Conservation (phyloP, 805 yeast species). For the Saccharomyces jurei region DNA sequence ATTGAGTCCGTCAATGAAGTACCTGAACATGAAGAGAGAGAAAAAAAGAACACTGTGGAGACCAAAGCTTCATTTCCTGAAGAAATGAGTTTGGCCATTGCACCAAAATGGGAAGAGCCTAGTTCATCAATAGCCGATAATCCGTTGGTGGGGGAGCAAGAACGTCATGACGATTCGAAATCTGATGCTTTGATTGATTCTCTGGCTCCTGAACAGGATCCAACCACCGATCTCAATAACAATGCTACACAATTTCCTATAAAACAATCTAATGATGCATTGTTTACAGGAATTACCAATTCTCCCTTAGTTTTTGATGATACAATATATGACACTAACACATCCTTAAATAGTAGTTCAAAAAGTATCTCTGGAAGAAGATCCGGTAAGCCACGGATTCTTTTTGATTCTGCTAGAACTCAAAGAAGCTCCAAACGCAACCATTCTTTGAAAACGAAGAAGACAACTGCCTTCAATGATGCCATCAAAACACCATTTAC, state of each 20-base stretch:
- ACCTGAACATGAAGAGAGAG: conserved; percentile 17
- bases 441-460: conserved; percentile 11
- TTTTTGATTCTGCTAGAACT: conserved; percentile 42
- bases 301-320: conserved; percentile 15
- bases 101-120: background rate
- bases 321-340: background rate
- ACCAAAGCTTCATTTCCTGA: background rate
- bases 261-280: conserved; percentile 24
- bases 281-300: conserved; percentile 27
- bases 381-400: conserved; percentile 32
- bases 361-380: conserved; percentile 1
- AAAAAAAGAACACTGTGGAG: background rate
- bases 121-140: conserved; percentile 7
- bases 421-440: conserved; percentile 30
- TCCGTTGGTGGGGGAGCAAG: conserved; percentile 17
- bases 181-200: conserved; percentile 16
- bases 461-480: conserved; percentile 15
- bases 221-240: conserved; percentile 39
- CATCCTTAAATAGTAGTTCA: conserved; percentile 9
- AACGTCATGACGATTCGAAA: conserved; percentile 11
- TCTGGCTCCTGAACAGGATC: conserved; percentile 27
- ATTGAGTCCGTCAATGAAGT: conserved; percentile 13
- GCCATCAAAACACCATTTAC: conserved; percentile 7
- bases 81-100: background rate
- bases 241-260: conserved; percentile 25